phyloP scores from a whole-genome alignment of 2,329 filamentous ascomycete species.

The Fusarium sp. region DNA sequence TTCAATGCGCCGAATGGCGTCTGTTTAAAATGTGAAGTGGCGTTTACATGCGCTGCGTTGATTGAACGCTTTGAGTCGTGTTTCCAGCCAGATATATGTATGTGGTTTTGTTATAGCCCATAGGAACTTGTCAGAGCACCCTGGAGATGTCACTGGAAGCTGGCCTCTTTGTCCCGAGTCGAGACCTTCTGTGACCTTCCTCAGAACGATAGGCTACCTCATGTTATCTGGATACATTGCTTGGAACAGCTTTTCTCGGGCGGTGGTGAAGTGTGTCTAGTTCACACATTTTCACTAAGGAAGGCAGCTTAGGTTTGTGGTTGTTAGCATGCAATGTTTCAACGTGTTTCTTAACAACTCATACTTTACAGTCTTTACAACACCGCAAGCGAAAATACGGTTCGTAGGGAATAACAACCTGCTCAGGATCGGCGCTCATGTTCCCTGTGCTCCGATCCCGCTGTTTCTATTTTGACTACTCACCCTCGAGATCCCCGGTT shows the following conservation, averaged over 20 bases:
- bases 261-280: slow-evolving; percentile 78
- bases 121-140: slow-evolving; percentile 50
- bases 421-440: not conserved
- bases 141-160: slow-evolving; percentile 61
- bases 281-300: slow-evolving; percentile 81
- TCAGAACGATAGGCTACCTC: slow-evolving; percentile 80
- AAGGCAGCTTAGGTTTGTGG: slow-evolving; percentile 53
- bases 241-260: slow-evolving; percentile 80
- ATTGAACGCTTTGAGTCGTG: slow-evolving; percentile 83
- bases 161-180: slow-evolving; percentile 77
- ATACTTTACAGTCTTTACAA: slow-evolving; percentile 17
- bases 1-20: slow-evolving; percentile 75
- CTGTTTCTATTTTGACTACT: not conserved
- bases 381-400: slow-evolving; percentile 12
- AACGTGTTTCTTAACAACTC: not conserved
- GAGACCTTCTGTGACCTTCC: slow-evolving; percentile 68
- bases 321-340: not conserved
- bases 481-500: not conserved
- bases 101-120: slow-evolving; percentile 64
- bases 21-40: slow-evolving; percentile 76
- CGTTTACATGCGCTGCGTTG: slow-evolving; percentile 83
- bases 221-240: slow-evolving; percentile 90
- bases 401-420: not conserved
- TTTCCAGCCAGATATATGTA: slow-evolving; percentile 69
- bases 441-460: not conserved